phyloP scores from a whole-genome alignment of 306 rosid species.

The Dalbergia cochinchinensis region DNA sequence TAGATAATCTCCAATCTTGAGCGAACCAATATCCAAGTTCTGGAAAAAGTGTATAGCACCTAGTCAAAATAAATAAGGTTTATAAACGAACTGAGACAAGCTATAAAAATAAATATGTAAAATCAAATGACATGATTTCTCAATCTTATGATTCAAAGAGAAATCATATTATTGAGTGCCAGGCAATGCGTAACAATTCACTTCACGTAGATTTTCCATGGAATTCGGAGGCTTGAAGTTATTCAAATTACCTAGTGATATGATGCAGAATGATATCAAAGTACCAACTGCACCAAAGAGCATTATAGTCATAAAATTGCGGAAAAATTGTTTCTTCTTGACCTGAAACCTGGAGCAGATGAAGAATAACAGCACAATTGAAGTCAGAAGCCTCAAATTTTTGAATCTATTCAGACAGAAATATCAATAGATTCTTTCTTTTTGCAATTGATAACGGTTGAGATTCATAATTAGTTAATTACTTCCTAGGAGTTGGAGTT shows the following conservation, averaged over 20 bases:
- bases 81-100: constrained; percentile 25
- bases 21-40: constrained; percentile 81
- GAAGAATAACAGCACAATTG: constrained; percentile 32
- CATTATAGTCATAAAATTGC: constrained; percentile 89
- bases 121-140: too few species aligned
- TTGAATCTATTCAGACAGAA: constrained; percentile 8
- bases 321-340: constrained; percentile 96
- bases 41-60: constrained; percentile 90
- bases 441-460: too few species aligned
- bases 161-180: too few species aligned
- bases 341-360: constrained; percentile 82
- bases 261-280: constrained; percentile 84
- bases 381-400: constrained; percentile 12
- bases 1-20: constrained; percentile 87
- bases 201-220: background rate
- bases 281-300: constrained; percentile 95
- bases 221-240: constrained; percentile 1
- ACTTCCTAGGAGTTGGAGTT: too few species aligned
- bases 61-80: constrained; percentile 47
- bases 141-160: too few species aligned
- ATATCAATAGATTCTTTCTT: background rate
- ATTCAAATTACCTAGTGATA: constrained; percentile 75
- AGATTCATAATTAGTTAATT: too few species aligned
- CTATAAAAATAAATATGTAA: background rate
- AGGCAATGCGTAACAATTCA: background rate